A percentile compares a stretch with the other conserved stretches of the same genome.
Conservation (phyloP, 2,329 filamentous ascomycete genomes). For the Trichocomaceae sp. region DNA sequence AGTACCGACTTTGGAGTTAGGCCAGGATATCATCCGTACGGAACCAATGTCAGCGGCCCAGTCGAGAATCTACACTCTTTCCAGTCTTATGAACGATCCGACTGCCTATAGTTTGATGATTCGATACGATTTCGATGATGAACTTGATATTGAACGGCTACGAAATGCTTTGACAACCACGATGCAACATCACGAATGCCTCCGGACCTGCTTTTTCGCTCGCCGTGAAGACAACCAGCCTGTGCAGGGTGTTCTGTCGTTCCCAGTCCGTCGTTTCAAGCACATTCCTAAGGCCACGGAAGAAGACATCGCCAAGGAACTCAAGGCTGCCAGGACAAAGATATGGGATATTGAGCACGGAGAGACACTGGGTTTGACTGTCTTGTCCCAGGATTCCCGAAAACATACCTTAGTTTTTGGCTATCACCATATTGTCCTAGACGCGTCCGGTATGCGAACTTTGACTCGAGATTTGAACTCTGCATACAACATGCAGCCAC, state of each 20-base stretch:
- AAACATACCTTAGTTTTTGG: constrained; percentile 37
- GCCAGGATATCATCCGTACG: too few species aligned
- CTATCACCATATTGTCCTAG: constrained; percentile 45
- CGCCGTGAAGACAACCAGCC: not conserved
- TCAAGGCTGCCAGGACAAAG: constrained; percentile 18
- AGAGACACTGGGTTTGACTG: constrained; percentile 13
- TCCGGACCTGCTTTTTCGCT: not conserved
- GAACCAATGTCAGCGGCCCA: too few species aligned
- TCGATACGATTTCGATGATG: not conserved
- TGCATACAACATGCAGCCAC: too few species aligned
- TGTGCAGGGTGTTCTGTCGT: not conserved
- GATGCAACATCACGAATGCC: not conserved
- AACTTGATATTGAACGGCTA: not conserved
- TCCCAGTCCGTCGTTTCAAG: not conserved
- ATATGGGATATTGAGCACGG: constrained; percentile 33
- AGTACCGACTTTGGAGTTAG: too few species aligned
- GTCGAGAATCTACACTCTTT: too few species aligned
- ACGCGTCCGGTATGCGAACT: constrained; percentile 24
- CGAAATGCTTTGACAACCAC: not conserved
- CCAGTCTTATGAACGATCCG: too few species aligned
- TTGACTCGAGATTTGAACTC: too few species aligned
- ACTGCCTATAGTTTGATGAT: too few species aligned
- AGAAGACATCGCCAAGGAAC: constrained; percentile 14
- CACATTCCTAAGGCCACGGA: not conserved
- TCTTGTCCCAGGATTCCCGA: constrained; percentile 29